These are phyloP conservation scores for Myxozyma neotropica DNA, from an alignment of 805 yeast genomes.

Conservation along the genomic window DNA sequence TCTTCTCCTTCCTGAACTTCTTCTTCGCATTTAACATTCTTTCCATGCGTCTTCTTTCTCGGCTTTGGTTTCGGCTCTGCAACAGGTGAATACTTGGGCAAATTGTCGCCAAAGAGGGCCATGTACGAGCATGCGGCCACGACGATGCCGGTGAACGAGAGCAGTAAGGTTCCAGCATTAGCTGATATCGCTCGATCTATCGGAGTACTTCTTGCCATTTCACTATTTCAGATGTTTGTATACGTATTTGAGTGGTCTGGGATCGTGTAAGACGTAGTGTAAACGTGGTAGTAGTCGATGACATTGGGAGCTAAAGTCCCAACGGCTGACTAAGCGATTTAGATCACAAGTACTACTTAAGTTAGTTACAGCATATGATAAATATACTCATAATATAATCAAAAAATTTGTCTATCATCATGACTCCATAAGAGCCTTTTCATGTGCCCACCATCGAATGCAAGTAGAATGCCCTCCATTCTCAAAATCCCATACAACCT, in stretches of 20 bases:
- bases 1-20: background rate
- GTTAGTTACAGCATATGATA: too few relatives aligned
- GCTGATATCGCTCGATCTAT: slow-evolving; percentile 33
- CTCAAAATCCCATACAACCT: slow-evolving; percentile 22
- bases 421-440: slow-evolving; percentile 30
- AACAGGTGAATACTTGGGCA: slow-evolving; percentile 6
- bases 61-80: background rate
- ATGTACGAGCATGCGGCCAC: slow-evolving; percentile 35
- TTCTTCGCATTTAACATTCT: background rate
- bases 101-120: slow-evolving; percentile 14
- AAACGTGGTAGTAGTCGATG: too few relatives aligned
- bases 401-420: too few relatives aligned
- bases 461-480: slow-evolving; percentile 31
- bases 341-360: too few relatives aligned
- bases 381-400: too few relatives aligned
- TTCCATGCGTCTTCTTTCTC: background rate
- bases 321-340: too few relatives aligned
- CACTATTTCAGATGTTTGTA: background rate
- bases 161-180: slow-evolving; percentile 31
- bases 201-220: slow-evolving; percentile 20
- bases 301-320: too few relatives aligned
- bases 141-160: slow-evolving; percentile 38
- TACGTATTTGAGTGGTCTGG: background rate
- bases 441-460: slow-evolving; percentile 32
- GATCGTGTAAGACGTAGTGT: background rate